Percentiles rank a stretch among this genome's conserved stretches.
Conservation (phyloP, 352 stramenopile genomes). For the Phytophthora chlamydospora region DNA sequence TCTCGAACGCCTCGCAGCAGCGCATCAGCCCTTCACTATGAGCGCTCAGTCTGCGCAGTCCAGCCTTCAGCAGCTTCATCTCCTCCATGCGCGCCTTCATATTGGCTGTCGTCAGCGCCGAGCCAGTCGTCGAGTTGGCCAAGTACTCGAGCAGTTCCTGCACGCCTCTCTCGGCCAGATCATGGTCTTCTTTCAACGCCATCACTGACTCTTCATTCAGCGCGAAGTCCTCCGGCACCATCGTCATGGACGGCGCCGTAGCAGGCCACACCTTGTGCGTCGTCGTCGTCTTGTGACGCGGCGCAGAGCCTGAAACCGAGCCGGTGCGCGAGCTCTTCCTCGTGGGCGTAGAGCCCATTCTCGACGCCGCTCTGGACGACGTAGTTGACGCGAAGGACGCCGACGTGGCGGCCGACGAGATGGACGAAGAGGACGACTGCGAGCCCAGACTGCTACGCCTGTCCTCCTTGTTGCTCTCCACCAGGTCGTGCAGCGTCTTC, state of each 20-base stretch:
- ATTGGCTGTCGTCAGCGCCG: conserved; percentile 41
- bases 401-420: conserved; percentile 47
- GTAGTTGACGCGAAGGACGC: conserved; percentile 38
- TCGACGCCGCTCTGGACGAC: conserved; percentile 35
- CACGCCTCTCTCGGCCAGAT: conserved; percentile 62
- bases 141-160: conserved; percentile 65
- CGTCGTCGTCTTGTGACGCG: conserved; percentile 15
- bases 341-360: conserved; percentile 3
- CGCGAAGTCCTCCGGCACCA: conserved; percentile 52
- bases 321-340: conserved; percentile 11
- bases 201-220: conserved; percentile 49
- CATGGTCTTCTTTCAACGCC: conserved; percentile 74
- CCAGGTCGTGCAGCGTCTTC: conserved; percentile 48
- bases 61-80: conserved; percentile 56
- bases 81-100: conserved; percentile 60
- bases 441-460: conserved; percentile 56
- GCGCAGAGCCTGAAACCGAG: conserved; percentile 14
- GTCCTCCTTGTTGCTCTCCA: conserved; percentile 46
- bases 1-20: conserved; percentile 55
- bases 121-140: conserved; percentile 26
- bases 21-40: conserved; percentile 57
- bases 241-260: conserved; percentile 27
- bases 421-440: conserved; percentile 57
- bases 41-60: conserved; percentile 43
- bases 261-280: conserved; percentile 49